Percentiles rank a stretch among this genome's conserved stretches.
These are phyloP conservation scores for Phyllosticta citribraziliensis DNA, from an alignment of 2,329 filamentous ascomycete species.

Conservation along the genomic window DNA sequence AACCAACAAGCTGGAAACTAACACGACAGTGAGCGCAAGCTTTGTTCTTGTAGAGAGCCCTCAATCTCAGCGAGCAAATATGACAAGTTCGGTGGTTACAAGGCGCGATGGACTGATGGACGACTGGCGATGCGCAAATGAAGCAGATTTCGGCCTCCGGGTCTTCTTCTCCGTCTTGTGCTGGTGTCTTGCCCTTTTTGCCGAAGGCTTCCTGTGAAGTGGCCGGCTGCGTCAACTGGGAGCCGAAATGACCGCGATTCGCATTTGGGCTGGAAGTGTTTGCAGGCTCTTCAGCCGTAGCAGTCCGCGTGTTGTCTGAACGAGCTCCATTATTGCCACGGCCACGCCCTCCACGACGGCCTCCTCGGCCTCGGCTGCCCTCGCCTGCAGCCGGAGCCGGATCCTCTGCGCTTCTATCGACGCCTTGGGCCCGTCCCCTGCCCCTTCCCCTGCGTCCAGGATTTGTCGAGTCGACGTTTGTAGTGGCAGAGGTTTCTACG, in stretches of 20 bases:
- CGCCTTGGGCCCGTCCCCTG: conserved; percentile 2
- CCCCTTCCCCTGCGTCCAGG: conserved; percentile 4
- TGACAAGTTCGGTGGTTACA: conserved; percentile 97
- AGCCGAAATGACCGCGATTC: conserved; percentile 3
- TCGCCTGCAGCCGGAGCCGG: background rate
- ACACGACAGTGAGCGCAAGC: conserved; percentile 93
- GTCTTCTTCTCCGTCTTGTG: conserved; percentile 34
- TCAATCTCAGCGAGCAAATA: conserved; percentile 83
- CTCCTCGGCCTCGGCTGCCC: conserved; percentile 1
- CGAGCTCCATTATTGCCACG: conserved; percentile 8
- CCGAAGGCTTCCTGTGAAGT: background rate
- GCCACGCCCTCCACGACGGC: conserved; percentile 8
- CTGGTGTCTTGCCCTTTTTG: background rate
- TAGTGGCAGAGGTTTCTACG: background rate
- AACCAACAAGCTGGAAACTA: conserved; percentile 27
- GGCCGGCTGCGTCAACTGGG: background rate
- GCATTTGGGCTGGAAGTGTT: background rate
- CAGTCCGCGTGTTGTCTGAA: background rate
- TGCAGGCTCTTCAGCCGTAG: background rate
- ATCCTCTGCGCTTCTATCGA: background rate
- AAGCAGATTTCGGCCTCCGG: conserved; percentile 81
- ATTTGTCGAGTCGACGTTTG: background rate
- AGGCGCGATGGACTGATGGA: conserved; percentile 78
- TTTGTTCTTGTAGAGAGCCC: conserved; percentile 91
- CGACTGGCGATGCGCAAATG: conserved; percentile 86